A percentile compares a stretch with the other conserved stretches of the same genome.
phyloP scores from a whole-genome alignment of 2,329 filamentous ascomycete genomes.

The Botrytis elliptica region DNA sequence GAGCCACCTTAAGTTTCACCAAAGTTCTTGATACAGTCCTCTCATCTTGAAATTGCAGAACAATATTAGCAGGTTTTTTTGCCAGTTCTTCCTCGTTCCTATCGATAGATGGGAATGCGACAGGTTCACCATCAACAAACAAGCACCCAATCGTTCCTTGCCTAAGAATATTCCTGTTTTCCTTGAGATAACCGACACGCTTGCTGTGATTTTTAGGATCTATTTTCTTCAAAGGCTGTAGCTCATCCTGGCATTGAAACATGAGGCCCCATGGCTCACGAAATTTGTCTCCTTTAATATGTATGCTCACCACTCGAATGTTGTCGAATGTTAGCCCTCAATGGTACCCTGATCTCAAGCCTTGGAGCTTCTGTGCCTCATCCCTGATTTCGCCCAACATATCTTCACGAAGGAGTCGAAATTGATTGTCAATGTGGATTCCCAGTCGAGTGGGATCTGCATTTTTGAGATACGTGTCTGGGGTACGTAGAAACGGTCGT shows the following conservation, averaged over 20 bases:
- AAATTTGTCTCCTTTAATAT: constrained; percentile 27
- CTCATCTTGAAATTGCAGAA: constrained; percentile 51
- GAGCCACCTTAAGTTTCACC: constrained; percentile 41
- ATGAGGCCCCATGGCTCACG: constrained; percentile 42
- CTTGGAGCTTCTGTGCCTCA: constrained; percentile 53
- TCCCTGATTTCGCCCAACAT: constrained; percentile 65
- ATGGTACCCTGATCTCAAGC: constrained; percentile 48
- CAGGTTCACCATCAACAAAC: constrained; percentile 48
- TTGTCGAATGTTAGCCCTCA: constrained; percentile 41
- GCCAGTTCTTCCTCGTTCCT: constrained; percentile 50
- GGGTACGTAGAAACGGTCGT: constrained; percentile 54
- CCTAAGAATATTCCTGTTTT: constrained; percentile 52
- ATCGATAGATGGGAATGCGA: constrained; percentile 60
- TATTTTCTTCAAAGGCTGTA: constrained; percentile 45
- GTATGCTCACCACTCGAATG: constrained; percentile 24
- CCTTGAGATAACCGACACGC: constrained; percentile 47
- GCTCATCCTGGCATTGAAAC: constrained; percentile 44
- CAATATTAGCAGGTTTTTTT: constrained; percentile 46
- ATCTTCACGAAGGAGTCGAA: constrained; percentile 68
- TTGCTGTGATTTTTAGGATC: constrained; percentile 22
- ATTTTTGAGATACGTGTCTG: constrained; percentile 48
- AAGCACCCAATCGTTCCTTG: constrained; percentile 63
- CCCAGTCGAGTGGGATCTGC: constrained; percentile 42
- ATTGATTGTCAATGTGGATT: constrained; percentile 67
- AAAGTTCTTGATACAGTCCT: constrained; percentile 49